Evolutionary conservation across 2,329 filamentous ascomycete genomes (phyloP), one percentile per base, ranked within the genome.

Genomic region (Zarea fungicola): DNA sequence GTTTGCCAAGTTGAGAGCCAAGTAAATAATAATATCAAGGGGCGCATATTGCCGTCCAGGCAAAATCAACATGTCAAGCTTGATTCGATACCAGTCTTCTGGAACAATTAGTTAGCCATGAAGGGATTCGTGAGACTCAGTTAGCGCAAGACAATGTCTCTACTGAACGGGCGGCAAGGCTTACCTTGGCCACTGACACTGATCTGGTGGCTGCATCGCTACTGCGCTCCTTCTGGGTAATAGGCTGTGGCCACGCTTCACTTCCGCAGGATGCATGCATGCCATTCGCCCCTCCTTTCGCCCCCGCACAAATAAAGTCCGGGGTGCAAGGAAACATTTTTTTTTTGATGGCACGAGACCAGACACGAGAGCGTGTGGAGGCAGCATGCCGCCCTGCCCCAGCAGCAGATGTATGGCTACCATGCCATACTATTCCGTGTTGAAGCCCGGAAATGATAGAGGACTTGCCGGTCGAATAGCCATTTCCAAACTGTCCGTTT

Each of bases 281-380:
- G 7, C 26, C 26, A 29, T 29, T 7, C 13, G 26, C 13, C 7
- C 26, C 26, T 29, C 37, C 45, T 32, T 29, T 22, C 22, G n/a
- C 26, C 34, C 43, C 43, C 45, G 45, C 45, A 48, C n/a, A 22
- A 19, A 22, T 5, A n/a, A 21, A 41, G 29, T 48, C 45, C 22
- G 45, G 45, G 45, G 45, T 42, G 36, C 29, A 29, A 22, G 32
- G 23, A 22, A 48, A 48, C 40, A 41, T 4, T 26, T 48, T 48
- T 42, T 4, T 26, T 48, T 48, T 42, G 45, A 36, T 22, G 42
- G 36, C 45, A 48, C 45, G 45, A 35, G 45, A 48, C 45, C 45
- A 42, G 7, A 10, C 21, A 23, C 11, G 13, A 7, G 11, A 19
- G 39, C n/a, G 6, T 42, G 39, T 42, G 28, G 36, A 48, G 35